Evolutionary conservation across 1,284 basidiomycete genomes (phyloP), one percentile per base, ranked within the genome.

Genomic region (Lentinus polychrous): DNA sequence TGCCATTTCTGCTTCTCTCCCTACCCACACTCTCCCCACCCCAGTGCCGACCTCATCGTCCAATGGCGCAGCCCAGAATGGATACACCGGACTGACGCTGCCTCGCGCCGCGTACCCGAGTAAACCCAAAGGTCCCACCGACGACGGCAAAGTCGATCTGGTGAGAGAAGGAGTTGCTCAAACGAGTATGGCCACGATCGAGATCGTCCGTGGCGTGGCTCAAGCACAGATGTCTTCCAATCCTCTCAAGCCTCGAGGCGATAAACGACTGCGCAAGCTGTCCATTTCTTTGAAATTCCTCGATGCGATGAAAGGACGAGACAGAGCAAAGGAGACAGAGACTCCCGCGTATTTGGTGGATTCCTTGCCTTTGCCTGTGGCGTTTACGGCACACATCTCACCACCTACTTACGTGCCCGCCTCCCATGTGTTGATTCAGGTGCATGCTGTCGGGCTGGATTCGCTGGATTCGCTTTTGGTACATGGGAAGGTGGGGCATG

Each of bases 371-470:
- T 75, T 86, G 55, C 60, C 64, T n/a, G 60, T 66, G 10, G 61
- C 60, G 20, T 64, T 64, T 53, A 76, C 79, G 2, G 75, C 78
- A 20, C 79, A 90, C 62, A 72, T 86, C n/a, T 62, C 77, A 31
- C 89, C 91, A 2, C 91, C 91, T 0, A 70, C 70, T 17, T 81
- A 84, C 59, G 78, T 92, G 1, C 75, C 80, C 0, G 71, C 77
- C 45, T 70, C 73, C 20, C 76, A 86, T 52, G 75, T 92, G 3
- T 70, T 94, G 12, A 81, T 94, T 8, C 90, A 93, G 59, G 85
- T 94, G 1, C 90, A 87, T 72, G 89, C 86, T 7, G 88, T 90
- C 0, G 90, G 80, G 2, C 63, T 94, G 37, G 91, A 94, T 60
- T 72, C 74, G 11, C 66, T 84, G 3, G 91, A 94, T 66, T 75